Evolutionary conservation across 2,329 filamentous ascomycete genomes (phyloP).

Genomic region (Colletotrichum australisinense): DNA sequence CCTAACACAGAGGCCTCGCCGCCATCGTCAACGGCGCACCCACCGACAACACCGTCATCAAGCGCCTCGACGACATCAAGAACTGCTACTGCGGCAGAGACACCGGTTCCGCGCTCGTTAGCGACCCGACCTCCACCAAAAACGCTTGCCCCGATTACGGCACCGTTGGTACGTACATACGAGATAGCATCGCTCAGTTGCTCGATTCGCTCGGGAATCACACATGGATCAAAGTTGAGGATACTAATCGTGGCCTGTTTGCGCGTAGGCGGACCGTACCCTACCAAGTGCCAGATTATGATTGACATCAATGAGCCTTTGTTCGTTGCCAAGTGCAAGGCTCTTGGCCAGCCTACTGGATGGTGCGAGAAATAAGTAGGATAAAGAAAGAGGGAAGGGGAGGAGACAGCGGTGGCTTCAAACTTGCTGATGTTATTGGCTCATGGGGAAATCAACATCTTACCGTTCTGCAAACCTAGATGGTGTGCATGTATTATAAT

Average conservation of each 20-base stretch:
- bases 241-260: background rate
- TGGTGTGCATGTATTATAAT: background rate
- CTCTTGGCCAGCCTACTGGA: background rate
- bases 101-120: background rate
- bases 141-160: constrained; percentile 9
- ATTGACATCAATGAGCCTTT: constrained; percentile 17
- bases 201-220: no score
- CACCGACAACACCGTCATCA: background rate
- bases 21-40: background rate
- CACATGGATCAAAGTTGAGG: no score
- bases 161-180: background rate
- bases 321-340: constrained; percentile 9
- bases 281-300: constrained; percentile 13
- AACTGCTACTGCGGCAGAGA: constrained; percentile 19
- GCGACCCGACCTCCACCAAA: constrained; percentile 9
- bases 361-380: constrained; percentile 1
- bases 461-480: background rate
- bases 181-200: no score
- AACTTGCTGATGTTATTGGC: background rate
- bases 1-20: background rate
- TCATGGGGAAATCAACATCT: background rate
- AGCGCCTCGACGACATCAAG: constrained; percentile 4
- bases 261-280: background rate
- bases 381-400: background rate
- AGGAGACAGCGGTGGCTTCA: background rate